phyloP scores from a whole-genome alignment of 257 asterid genomes.

The Ilex asprella region DNA sequence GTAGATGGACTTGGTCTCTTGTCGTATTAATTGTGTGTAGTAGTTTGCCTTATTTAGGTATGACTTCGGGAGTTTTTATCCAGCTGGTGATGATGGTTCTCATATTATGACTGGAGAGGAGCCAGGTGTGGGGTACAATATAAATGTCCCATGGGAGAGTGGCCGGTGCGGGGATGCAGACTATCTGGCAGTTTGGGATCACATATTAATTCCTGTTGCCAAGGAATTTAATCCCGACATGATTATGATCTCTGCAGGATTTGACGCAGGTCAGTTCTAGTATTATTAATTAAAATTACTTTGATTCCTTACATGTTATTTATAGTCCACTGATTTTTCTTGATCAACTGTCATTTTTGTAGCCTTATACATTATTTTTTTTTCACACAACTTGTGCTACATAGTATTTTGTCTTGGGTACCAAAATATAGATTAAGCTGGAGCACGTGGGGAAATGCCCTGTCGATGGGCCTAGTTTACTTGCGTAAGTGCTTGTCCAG shows the following conservation, averaged over 20 bases:
- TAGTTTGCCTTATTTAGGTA: conserved; percentile 38
- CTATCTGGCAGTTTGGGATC: conserved; percentile 97
- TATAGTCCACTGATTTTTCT: background rate
- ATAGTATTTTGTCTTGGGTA: background rate
- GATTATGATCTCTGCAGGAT: conserved; percentile 84
- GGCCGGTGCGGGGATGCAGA: conserved; percentile 86
- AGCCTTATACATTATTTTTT: background rate
- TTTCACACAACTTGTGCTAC: background rate
- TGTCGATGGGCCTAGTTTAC: no score
- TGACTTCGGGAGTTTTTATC: conserved; percentile 75
- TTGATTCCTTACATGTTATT: background rate
- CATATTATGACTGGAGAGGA: conserved; percentile 79
- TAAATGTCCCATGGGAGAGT: conserved; percentile 93
- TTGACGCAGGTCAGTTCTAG: conserved; percentile 77
- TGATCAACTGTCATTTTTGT: background rate
- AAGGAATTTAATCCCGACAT: conserved; percentile 82
- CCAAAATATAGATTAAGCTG: background rate
- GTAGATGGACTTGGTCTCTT: conserved; percentile 2
- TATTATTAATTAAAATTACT: no score
- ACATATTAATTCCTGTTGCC: conserved; percentile 75
- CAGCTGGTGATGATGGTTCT: conserved; percentile 71
- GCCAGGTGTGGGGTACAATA: conserved; percentile 80
- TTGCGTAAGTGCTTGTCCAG: no score
- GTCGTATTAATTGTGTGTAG: conserved; percentile 7
- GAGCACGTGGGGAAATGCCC: no score